phyloP scores from a whole-genome alignment of 805 yeast species.

The Sporopachydermia lactativora region DNA sequence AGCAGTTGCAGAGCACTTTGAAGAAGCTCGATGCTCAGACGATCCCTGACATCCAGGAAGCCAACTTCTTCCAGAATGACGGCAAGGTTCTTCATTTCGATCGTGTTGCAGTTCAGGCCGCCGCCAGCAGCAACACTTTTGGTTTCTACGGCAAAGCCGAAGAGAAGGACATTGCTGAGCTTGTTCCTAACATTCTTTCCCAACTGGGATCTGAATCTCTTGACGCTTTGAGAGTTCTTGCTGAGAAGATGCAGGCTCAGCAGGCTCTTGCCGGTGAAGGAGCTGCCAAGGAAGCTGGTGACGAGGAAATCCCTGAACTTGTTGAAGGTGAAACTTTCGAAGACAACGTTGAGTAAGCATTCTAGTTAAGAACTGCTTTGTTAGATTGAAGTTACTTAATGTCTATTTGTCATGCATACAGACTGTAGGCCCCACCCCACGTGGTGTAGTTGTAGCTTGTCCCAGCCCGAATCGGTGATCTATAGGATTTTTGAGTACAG shows the following conservation, averaged over 20 bases:
- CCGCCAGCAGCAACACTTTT: constrained; percentile 80
- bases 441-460: too few relatives aligned
- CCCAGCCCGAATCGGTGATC: too few relatives aligned
- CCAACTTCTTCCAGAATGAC: constrained; percentile 94
- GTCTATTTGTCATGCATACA: too few relatives aligned
- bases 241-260: constrained; percentile 68
- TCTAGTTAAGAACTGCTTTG: not conserved
- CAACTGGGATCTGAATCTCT: constrained; percentile 95
- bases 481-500: too few relatives aligned
- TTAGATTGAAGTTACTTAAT: too few relatives aligned
- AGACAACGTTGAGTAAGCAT: constrained; percentile 36
- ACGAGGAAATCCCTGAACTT: constrained; percentile 48
- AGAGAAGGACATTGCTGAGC: constrained; percentile 82
- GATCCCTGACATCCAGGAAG: constrained; percentile 86
- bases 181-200: constrained; percentile 87
- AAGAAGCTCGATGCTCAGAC: constrained; percentile 83
- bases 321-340: constrained; percentile 85
- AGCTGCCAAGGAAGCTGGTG: constrained; percentile 33
- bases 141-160: constrained; percentile 93
- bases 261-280: constrained; percentile 27
- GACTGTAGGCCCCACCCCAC: too few relatives aligned
- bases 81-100: constrained; percentile 93
- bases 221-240: constrained; percentile 76
- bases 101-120: constrained; percentile 92
- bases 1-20: constrained; percentile 79